phyloP scores from a whole-genome alignment of 2,329 filamentous ascomycete species.

The Tricladium varicosporioides region DNA sequence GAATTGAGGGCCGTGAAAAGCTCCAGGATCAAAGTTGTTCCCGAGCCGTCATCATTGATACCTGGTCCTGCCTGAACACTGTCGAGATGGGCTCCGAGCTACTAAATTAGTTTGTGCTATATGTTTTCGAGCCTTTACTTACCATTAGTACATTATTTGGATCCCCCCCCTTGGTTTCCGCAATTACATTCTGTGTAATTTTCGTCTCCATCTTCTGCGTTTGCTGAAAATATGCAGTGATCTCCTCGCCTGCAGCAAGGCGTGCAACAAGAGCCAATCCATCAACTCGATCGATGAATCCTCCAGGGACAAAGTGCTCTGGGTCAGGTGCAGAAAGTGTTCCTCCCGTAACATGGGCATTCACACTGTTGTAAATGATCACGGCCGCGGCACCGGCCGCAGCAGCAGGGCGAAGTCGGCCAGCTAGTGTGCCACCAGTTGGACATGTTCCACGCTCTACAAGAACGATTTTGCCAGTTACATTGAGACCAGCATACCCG shows the following conservation, averaged over 20 bases:
- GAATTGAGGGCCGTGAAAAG: conserved; percentile 57
- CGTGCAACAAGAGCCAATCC: conserved; percentile 10
- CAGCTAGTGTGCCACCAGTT: conserved; percentile 53
- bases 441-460: conserved; percentile 51
- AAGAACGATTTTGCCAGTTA: conserved; percentile 48
- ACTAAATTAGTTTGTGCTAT: neutral
- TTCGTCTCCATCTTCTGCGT: conserved; percentile 15
- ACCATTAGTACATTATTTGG: conserved; percentile 53
- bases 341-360: conserved; percentile 14
- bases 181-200: conserved; percentile 32
- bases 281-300: conserved; percentile 18
- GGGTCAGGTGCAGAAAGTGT: conserved; percentile 18
- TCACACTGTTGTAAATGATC: conserved; percentile 36
- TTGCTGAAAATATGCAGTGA: conserved; percentile 13
- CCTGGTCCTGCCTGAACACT: conserved; percentile 60
- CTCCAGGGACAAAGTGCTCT: conserved; percentile 11
- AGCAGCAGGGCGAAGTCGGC: conserved; percentile 41
- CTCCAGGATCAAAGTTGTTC: conserved; percentile 56
- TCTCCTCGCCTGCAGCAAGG: conserved; percentile 9
- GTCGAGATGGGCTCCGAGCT: conserved; percentile 58
- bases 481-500: conserved; percentile 17
- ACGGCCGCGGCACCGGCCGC: conserved; percentile 54
- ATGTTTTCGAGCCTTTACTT: neutral
- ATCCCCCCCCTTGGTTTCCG: conserved; percentile 57
- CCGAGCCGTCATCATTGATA: conserved; percentile 66